phyloP scores from a whole-genome alignment of 306 rosid species.

The Astragalus glycyphyllos region DNA sequence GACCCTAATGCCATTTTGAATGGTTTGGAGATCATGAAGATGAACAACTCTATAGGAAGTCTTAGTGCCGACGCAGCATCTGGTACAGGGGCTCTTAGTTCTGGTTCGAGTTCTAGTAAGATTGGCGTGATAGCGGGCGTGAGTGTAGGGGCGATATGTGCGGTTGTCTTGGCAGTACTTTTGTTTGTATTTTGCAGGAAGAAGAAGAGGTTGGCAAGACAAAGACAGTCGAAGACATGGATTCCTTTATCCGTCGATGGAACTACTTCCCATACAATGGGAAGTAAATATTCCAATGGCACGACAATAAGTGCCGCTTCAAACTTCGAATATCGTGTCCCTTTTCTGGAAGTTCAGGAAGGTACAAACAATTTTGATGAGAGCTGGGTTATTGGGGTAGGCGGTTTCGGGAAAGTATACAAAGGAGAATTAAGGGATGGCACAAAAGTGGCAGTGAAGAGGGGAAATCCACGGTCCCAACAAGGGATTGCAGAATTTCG shows the following conservation, averaged over 20 bases:
- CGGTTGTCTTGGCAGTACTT: conserved; percentile 53
- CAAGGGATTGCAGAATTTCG: conserved; percentile 86
- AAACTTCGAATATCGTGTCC: conserved; percentile 64
- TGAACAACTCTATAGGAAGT: conserved; percentile 78
- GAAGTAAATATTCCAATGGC: conserved; percentile 77
- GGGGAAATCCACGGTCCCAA: conserved; percentile 84
- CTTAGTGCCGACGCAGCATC: conserved; percentile 48
- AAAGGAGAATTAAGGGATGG: conserved; percentile 76
- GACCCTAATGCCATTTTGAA: conserved; percentile 79
- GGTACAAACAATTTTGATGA: conserved; percentile 84
- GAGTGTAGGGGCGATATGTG: conserved; percentile 55
- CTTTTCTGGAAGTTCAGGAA: conserved; percentile 73
- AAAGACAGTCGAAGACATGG: conserved; percentile 72
- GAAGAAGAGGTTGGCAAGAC: conserved; percentile 53
- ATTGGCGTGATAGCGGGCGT: conserved; percentile 67
- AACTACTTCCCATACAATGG: conserved; percentile 72
- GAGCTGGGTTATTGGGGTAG: conserved; percentile 80
- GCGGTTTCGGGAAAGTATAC: conserved; percentile 90
- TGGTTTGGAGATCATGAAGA: conserved; percentile 93
- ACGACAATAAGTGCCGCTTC: conserved; percentile 70
- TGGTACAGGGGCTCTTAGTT: conserved; percentile 28
- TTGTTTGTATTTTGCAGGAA: conserved; percentile 58
- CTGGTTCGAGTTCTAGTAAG: conserved; percentile 59
- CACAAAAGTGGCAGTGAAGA: conserved; percentile 87
- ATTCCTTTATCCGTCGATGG: conserved; percentile 66